A percentile compares a stretch with the other conserved stretches of the same genome.
Conservation (phyloP, 78 protist species). For the Dictyostelium purpureum region DNA sequence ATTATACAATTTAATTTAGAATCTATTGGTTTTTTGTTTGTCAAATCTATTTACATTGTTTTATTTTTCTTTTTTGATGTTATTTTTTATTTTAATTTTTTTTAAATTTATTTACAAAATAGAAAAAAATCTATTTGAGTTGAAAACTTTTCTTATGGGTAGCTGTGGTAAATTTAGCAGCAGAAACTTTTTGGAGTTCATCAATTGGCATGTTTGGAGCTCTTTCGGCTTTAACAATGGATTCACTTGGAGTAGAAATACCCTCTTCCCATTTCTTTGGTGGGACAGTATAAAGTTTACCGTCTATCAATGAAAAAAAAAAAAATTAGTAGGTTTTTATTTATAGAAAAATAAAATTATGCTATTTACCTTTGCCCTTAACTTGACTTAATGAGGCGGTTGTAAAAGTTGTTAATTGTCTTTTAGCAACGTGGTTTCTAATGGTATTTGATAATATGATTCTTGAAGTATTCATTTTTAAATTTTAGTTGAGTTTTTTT, state of each 20-base stretch:
- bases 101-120: not conserved
- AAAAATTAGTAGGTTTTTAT: not conserved
- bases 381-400: not conserved
- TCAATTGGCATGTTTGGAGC: not conserved
- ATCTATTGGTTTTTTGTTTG: no score
- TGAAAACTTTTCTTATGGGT: not conserved
- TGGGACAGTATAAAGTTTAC: slow-evolving; percentile 51
- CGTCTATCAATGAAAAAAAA: not conserved
- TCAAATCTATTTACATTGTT: no score
- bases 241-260: slow-evolving; percentile 46
- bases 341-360: no score
- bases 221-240: slow-evolving; percentile 62
- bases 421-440: not conserved
- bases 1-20: no score
- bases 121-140: not conserved
- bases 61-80: no score
- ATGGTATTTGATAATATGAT: not conserved
- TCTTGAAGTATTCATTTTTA: not conserved
- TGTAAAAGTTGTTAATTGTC: not conserved
- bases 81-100: no score
- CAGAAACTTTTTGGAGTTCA: slow-evolving; percentile 37
- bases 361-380: not conserved
- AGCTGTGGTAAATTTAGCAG: not conserved
- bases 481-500: no score
- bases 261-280: slow-evolving; percentile 69